A percentile compares a stretch with the other conserved stretches of the same genome.
These are phyloP conservation scores for Gillenia trifoliata DNA, from an alignment of 306 rosid species.

Conservation along the genomic window DNA sequence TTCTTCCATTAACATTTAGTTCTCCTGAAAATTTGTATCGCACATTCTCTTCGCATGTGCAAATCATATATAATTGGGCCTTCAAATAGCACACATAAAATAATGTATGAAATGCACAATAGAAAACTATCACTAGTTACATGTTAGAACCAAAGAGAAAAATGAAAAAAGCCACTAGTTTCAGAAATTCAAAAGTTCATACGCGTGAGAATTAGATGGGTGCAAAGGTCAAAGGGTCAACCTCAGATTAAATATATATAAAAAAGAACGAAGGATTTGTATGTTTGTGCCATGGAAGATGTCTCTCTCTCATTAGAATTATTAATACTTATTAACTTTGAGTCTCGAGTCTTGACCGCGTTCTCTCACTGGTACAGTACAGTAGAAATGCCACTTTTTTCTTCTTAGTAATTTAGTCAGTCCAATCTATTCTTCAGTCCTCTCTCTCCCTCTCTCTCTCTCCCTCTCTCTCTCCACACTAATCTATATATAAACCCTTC, in stretches of 20 bases:
- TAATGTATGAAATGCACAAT: background rate
- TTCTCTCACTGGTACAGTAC: background rate
- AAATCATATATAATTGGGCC: background rate
- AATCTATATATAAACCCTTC: background rate
- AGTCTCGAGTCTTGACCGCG: background rate
- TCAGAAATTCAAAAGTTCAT: background rate
- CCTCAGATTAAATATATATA: background rate
- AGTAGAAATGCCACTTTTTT: background rate
- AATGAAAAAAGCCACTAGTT: background rate
- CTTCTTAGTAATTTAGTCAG: background rate
- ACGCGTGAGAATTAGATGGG: conserved; percentile 5
- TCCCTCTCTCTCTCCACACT: background rate
- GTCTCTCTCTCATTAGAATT: background rate
- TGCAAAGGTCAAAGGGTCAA: conserved; percentile 8
- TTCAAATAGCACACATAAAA: background rate
- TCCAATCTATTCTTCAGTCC: background rate
- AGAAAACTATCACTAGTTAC: background rate
- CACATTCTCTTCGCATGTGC: background rate
- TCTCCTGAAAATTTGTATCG: background rate
- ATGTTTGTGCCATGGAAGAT: background rate
- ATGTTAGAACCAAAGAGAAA: too few species aligned
- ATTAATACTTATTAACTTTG: background rate
- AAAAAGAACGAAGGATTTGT: background rate
- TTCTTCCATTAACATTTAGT: background rate
- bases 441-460: background rate